Conservation (phyloP, 208 protist genomes). For the Porcisia deanei region DNA sequence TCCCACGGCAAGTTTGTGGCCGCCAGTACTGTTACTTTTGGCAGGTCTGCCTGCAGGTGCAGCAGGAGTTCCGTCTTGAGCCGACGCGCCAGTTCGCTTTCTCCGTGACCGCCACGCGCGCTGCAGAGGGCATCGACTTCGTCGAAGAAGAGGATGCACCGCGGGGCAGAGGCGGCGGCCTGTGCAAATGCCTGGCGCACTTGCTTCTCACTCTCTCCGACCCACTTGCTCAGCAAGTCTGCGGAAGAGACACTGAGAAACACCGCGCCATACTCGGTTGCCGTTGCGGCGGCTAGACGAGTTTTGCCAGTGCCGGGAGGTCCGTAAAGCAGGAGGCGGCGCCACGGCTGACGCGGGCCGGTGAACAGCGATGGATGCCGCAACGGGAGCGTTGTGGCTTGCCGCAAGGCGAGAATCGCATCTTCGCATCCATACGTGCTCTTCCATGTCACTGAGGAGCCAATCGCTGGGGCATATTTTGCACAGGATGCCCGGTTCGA, state of each 20-base stretch:
- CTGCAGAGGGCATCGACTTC: slow-evolving; percentile 94
- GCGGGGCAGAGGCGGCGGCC: slow-evolving; percentile 41
- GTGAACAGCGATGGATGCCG: slow-evolving; percentile 97
- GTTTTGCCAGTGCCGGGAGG: slow-evolving; percentile 98
- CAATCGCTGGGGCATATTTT: neutral
- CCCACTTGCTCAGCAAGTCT: slow-evolving; percentile 97
- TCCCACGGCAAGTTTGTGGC: slow-evolving; percentile 94
- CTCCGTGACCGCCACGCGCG: slow-evolving; percentile 58
- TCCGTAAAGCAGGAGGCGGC: slow-evolving; percentile 98
- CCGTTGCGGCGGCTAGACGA: slow-evolving; percentile 97
- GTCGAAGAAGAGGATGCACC: slow-evolving; percentile 93
- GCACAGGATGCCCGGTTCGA: neutral
- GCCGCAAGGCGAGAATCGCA: slow-evolving; percentile 96
- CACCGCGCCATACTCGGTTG: slow-evolving; percentile 93
- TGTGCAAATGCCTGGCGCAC: slow-evolving; percentile 93
- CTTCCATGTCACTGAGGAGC: slow-evolving; percentile 12
- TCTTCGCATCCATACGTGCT: slow-evolving; percentile 94
- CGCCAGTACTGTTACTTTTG: slow-evolving; percentile 75
- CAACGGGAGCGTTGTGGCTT: slow-evolving; percentile 96
- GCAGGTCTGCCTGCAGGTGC: slow-evolving; percentile 76
- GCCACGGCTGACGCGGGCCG: slow-evolving; percentile 92
- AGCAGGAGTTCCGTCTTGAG: slow-evolving; percentile 99
- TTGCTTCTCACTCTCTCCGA: slow-evolving; percentile 97
- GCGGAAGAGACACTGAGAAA: slow-evolving; percentile 94
- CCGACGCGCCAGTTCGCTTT: slow-evolving; percentile 91